Conservation (phyloP, 2,329 filamentous ascomycete genomes). For the Colletotrichum sp. region DNA sequence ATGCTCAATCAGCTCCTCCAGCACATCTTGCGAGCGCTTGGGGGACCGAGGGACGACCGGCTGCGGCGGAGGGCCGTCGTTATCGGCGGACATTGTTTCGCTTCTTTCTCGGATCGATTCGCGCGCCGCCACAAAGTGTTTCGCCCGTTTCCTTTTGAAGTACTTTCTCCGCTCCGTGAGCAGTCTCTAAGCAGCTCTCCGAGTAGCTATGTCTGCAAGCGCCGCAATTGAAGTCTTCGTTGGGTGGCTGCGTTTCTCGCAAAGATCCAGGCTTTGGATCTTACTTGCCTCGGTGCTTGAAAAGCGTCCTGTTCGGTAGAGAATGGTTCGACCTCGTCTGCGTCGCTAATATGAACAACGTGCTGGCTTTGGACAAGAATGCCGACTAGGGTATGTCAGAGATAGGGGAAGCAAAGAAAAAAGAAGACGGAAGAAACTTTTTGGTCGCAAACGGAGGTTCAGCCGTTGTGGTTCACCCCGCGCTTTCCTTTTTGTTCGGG, state of each 20-base stretch:
- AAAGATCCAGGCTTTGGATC: background rate
- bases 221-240: background rate
- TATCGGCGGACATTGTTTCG: background rate
- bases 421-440: background rate
- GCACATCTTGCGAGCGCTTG: constrained; percentile 2
- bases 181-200: background rate
- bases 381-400: background rate
- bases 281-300: background rate
- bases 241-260: background rate
- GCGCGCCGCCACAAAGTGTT: background rate
- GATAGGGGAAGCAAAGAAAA: background rate
- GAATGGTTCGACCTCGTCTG: background rate
- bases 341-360: background rate
- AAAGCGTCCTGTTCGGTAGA: background rate
- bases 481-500: background rate
- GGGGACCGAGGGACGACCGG: background rate
- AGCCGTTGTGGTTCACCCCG: background rate
- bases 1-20: background rate
- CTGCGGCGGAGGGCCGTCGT: background rate
- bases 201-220: background rate
- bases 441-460: background rate
- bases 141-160: background rate
- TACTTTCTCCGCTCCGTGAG: background rate
- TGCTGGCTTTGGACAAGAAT: background rate
- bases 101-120: background rate